phyloP scores from a whole-genome alignment of 1,284 basidiomycete genomes.

The Volvariella surrecta region DNA sequence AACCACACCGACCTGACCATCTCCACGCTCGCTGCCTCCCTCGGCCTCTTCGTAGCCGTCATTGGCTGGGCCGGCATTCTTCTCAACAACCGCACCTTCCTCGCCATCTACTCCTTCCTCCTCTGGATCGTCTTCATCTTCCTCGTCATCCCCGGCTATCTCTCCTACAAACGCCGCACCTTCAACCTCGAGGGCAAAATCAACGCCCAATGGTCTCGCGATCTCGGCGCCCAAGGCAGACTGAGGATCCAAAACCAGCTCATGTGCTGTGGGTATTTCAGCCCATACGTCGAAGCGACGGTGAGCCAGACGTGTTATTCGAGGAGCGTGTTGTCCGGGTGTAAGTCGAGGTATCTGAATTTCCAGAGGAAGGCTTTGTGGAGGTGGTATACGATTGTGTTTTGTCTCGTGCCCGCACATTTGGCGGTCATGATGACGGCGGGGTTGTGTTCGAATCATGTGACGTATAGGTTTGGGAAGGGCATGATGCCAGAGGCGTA shows the following conservation, averaged over 20 bases:
- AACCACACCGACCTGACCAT: constrained; percentile 48
- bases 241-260: constrained; percentile 57
- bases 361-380: constrained; percentile 43
- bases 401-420: constrained; percentile 49
- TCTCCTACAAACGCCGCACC: constrained; percentile 54
- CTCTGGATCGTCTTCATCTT: constrained; percentile 58
- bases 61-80: constrained; percentile 57
- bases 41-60: constrained; percentile 43
- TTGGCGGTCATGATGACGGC: constrained; percentile 44
- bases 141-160: constrained; percentile 59
- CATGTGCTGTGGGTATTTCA: constrained; percentile 64
- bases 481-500: constrained; percentile 72
- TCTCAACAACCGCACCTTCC: constrained; percentile 61
- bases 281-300: constrained; percentile 61
- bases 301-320: constrained; percentile 57
- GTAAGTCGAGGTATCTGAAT: constrained; percentile 48
- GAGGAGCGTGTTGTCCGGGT: constrained; percentile 52
- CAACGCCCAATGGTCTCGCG: constrained; percentile 59
- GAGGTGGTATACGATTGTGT: constrained; percentile 49
- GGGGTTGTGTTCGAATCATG: constrained; percentile 61
- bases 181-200: constrained; percentile 73
- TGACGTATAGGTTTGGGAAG: constrained; percentile 73
- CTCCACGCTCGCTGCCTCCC: constrained; percentile 39
- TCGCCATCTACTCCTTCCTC: constrained; percentile 57
- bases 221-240: constrained; percentile 42